Base-by-base conservation (phyloP, 371 early-diverging fungal species). In the Rhizomucor miehei region DNA sequence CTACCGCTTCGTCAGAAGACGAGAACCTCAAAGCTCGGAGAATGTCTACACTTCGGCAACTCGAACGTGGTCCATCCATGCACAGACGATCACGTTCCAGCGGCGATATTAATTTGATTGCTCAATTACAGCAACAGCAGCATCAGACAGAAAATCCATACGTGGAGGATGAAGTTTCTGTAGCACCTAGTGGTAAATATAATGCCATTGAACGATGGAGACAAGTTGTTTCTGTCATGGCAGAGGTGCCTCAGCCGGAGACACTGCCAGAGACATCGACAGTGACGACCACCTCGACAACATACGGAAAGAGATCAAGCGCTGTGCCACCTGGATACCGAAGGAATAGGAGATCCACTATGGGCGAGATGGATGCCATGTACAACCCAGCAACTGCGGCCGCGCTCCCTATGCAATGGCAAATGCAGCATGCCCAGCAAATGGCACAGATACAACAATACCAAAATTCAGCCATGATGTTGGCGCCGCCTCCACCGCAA, bases 121-220 rank as follows among this genome's bases (percentile, higher is more conserved):
- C 84, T 77, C 23, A 90, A 67, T 50, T 88, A 91, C 8, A n/a
- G 87, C 86, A 48, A 79, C 66, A 6, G 83, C 88, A 0, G 85
- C 73, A 50, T 25, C 25, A 19, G 46, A 19, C 51, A 0, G 44
- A 38, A 16, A 51, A 50, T 5, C 52, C 57, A 34, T 55, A 55
- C 47, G 39, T 38, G n/a, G 55, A 48, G 23, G 38, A 20, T 11
- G 48, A 48, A 16, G 25, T 50, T 13, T 17, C 35, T 25, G 12
- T 48, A 20, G 50, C 9, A 2, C 23, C 17, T 8, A 48, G 39
- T n/a, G 49, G 50, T 1, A 55, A 56, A 35, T 35, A 24, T 34
- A 54, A 49, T 17, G 52, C 53, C 20, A 64, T 74, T n/a, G 80
- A 77, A 3, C 47, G 70, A 8, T 54, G 66, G 29, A 44, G 81